Evolutionary conservation across 108 stramenopile genomes (phyloP).

Genomic region (Nitzschia inconspicua): DNA sequence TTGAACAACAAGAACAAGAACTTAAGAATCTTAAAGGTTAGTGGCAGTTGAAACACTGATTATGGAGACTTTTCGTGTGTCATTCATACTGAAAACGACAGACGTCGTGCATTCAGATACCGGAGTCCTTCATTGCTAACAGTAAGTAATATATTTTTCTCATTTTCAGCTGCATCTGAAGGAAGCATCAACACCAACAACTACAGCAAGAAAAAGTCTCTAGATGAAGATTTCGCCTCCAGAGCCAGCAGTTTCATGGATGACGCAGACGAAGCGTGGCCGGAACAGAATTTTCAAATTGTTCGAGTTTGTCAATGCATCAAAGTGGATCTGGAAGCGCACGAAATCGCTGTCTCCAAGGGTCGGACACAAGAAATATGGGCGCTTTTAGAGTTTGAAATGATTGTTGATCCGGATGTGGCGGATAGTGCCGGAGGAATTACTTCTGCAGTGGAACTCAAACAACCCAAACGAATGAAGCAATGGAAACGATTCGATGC

Average conservation of each 20-base stretch:
- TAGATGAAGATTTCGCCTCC: background rate
- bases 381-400: constrained; percentile 78
- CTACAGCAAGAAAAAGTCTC: background rate
- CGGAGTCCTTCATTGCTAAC: background rate
- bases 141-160: background rate
- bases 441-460: too few species aligned
- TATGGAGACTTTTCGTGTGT: background rate
- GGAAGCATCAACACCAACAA: background rate
- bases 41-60: background rate
- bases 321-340: constrained; percentile 19
- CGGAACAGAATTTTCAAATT: constrained; percentile 25
- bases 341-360: constrained; percentile 12
- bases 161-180: background rate
- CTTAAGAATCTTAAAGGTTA: constrained; percentile 41
- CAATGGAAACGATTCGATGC: constrained; percentile 75
- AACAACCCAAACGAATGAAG: constrained; percentile 32
- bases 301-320: constrained; percentile 75
- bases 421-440: constrained; percentile 23
- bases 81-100: background rate
- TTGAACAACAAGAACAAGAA: constrained; percentile 78
- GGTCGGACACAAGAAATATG: constrained; percentile 60
- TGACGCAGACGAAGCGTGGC: constrained; percentile 5
- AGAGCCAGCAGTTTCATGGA: background rate
- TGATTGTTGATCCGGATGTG: too few species aligned
- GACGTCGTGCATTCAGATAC: background rate